These are phyloP conservation scores for Kluyveromyces dobzhanskii DNA, from an alignment of 805 yeast species.

Conservation along the genomic window DNA sequence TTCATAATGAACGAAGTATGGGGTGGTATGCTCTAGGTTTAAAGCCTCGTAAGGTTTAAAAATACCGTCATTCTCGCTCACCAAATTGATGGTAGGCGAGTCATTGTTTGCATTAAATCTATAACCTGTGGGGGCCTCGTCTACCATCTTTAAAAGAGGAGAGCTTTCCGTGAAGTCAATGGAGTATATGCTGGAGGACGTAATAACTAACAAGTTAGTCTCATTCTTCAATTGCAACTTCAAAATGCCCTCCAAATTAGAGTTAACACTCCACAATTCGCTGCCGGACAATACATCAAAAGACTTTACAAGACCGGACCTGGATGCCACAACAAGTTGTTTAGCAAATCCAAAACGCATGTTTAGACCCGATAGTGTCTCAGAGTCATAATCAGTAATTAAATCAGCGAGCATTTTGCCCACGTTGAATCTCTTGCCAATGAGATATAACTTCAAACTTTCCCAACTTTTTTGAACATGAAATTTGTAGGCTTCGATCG, in stretches of 20 bases:
- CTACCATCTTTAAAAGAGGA: neutral
- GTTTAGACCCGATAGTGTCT: constrained; percentile 10
- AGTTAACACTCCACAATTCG: constrained; percentile 32
- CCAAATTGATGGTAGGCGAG: constrained; percentile 3
- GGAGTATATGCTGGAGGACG: neutral
- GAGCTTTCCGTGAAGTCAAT: neutral
- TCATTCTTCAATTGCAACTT: constrained; percentile 14
- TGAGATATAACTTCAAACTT: constrained; percentile 12
- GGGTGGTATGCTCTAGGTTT: constrained; percentile 5
- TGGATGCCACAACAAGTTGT: constrained; percentile 34
- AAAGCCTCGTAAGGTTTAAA: constrained; percentile 6
- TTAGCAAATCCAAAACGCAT: constrained; percentile 41
- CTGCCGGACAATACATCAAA: constrained; percentile 35
- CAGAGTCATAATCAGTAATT: constrained; percentile 12
- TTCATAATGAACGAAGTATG: constrained; percentile 18
- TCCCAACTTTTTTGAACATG: constrained; percentile 20
- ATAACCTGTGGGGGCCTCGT: neutral
- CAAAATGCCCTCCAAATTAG: constrained; percentile 17
- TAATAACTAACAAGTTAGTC: neutral
- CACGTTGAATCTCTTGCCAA: constrained; percentile 10
- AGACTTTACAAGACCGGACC: constrained; percentile 35
- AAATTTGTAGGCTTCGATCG: constrained; percentile 21
- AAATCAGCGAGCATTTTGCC: constrained; percentile 10
- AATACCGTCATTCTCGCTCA: constrained; percentile 8
- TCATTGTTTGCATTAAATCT: neutral